Base-by-base conservation (phyloP, 805 yeast species). In the Metschnikowia rubicola region DNA sequence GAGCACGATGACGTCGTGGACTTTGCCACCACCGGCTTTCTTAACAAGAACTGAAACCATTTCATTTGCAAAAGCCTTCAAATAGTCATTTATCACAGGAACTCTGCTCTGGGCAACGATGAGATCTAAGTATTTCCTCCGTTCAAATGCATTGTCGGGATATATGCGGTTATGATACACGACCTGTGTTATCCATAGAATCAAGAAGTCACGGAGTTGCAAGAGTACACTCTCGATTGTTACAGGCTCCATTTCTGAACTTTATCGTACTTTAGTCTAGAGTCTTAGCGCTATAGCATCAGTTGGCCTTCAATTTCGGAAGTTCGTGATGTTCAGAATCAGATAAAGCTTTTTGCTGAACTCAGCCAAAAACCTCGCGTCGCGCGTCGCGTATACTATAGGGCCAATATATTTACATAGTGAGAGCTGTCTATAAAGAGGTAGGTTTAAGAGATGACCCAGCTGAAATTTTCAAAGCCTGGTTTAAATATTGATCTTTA, bases 101-200 rank as follows among this genome's bases (percentile, higher is more conserved):
- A 76, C 78, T 36, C 81, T 62, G 48, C 68, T 65, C 44, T 68
- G 70, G 50, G 66, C 62, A 4, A 73, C 68, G 0, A 75, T 64
- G n/a, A 68, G 48, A 39, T 74, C 74, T 53, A 77, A 77, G 30
- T 74, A 67, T 21, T 71, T 68, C 3, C 66, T 64, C 10, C 60
- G 58, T 19, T 64, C 67, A 57, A 78, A 86, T 0, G 83, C 69
- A 41, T 68, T 74, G 1, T 47, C 56, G 0, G 84, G 84, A 54
- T 86, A 86, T 0, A 86, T 63, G 1, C 64, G 59, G 39, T 81
- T 72, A 41, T 75, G 64, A 59, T 77, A 83, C 41, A 84, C 62
- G 1, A 84, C 68, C 36, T 79, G 79, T 49, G 83, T 84, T 9
- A 79, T 57, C 66, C 77, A 72, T 1, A 75, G 78, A 3, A 68